Evolutionary conservation across 2,329 filamentous ascomycete species (phyloP), one percentile per base, ranked within the genome.

Genomic region (Juglanconis juglandina): DNA sequence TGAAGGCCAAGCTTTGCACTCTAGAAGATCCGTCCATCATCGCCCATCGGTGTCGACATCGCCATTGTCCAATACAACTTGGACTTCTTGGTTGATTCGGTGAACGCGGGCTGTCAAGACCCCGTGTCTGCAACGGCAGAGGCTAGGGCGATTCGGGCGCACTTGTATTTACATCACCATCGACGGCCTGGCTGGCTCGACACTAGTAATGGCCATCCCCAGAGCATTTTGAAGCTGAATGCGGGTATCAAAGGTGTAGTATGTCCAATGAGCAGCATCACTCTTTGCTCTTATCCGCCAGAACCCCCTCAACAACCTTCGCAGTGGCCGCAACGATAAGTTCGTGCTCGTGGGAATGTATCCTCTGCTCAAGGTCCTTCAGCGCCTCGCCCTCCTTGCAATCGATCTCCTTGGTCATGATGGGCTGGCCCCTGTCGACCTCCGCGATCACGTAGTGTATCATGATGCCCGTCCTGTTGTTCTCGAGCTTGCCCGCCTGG

Each of bases 401-500:
- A 59, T 85, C 80, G 32, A 96, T 84, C 74, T 93, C 88, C 65
- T 81, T 74, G 2, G 87, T 82, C 63, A 93, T 69, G 67, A 96
- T 88, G 9, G 90, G 87, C 64, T 83, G 79, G 2, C 92, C 92
- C 69, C 88, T 83, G 76, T 96, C 92, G 58, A 96, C 91, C 72
- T 94, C 86, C 8, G 77, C 79, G 63, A 90, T 87, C 51, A 96
- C 92, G 74, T 93, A 88, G 76, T 96, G 92, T 14, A 92, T 86
- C 93, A 96, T 96, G 57, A 96, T 87, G 0, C 93, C 92, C 0
- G 92, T 96, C 65, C 81, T 82, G 65, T 82, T 82, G 66, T 89
- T 81, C 68, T 87, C 83, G 9, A 91, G 82, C 64, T 82, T 83
- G 5, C 83, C 82, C 2, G 75, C 77, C 70, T 87, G 74, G 71